Base-by-base conservation (phyloP, 2,329 filamentous ascomycete genomes). In the Pochonia chlamydosporia region DNA sequence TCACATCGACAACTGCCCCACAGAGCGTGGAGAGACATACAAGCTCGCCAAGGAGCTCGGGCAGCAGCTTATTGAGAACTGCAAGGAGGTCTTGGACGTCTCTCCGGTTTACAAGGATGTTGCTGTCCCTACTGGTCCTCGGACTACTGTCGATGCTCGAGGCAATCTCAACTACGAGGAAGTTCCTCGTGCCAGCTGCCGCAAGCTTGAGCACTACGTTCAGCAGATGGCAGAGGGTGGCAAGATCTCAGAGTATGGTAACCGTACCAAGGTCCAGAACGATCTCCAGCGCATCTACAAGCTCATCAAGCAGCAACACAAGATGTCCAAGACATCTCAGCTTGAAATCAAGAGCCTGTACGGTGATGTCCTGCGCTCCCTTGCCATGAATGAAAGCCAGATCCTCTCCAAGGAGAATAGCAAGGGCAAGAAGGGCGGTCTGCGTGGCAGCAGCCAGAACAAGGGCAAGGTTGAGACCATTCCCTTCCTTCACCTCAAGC, bases 221-320 rank as follows among this genome's bases (percentile, higher is more conserved):
- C 89, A 89, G 63, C 90, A 97, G 67, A 97, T 99, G 93, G 92
- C 92, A 9, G 91, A 96, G 58, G 93, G 93, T 53, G 93, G 93
- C 63, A 97, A 96, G 71, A 95, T 99, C 59, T 96, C 92, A 25
- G 93, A 99, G 68, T 99, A 99, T 65, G 93, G 92, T 63, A 97
- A 96, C 73, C 85, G 93, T 37, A 93, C 91, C 55, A 99, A 97
- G 78, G 93, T 99, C 28, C 93, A 97, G 70, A 95, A 90, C 63
- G 93, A 97, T 63, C 78, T 99, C 36, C 85, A 87, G 63, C 88
- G 88, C 57, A 93, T 99, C 60, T 97, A 97, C 78, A 96, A 95
- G 76, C 82, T 99, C 63, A 97, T 99, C 68, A 91, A 92, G 72
- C 89, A 96, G 68, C 93, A 99, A 71, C 90, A 97, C 75, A 96